Conservation (phyloP, 2,329 filamentous ascomycete genomes). For the Beauveria pseudobassiana region DNA sequence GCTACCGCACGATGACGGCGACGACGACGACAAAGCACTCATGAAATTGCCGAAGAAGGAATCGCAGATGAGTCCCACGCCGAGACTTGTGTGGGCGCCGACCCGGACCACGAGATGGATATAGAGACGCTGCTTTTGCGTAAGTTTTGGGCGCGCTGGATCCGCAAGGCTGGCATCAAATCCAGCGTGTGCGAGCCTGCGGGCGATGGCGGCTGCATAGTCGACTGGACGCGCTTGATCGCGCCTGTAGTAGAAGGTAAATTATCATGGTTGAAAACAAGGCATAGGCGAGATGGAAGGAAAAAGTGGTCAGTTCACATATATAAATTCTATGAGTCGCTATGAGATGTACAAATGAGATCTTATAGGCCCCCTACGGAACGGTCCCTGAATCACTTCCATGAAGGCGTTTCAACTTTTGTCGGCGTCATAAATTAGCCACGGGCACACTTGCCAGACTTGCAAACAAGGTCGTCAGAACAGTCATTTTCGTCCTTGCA, state of each 20-base stretch:
- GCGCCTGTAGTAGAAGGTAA: conserved; percentile 67
- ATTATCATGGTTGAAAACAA: conserved; percentile 44
- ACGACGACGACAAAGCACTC: conserved; percentile 36
- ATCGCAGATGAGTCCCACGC: conserved; percentile 13
- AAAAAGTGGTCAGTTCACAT: background rate
- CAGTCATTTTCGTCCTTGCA: conserved; percentile 19
- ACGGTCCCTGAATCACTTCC: background rate
- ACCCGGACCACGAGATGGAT: conserved; percentile 37
- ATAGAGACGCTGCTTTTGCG: conserved; percentile 57
- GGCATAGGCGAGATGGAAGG: background rate
- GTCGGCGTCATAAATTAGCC: background rate
- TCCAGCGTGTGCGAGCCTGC: conserved; percentile 46
- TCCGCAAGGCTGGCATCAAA: conserved; percentile 56
- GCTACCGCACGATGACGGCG: conserved; percentile 26
- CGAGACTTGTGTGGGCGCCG: conserved; percentile 26
- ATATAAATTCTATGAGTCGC: background rate
- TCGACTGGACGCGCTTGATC: conserved; percentile 75
- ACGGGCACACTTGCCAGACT: conserved; percentile 15
- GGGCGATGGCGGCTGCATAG: conserved; percentile 47
- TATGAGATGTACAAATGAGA: conserved; percentile 2
- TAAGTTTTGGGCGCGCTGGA: conserved; percentile 67
- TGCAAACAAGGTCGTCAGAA: conserved; percentile 19
- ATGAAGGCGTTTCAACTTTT: background rate
- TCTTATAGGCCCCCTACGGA: background rate
- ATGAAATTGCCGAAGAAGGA: conserved; percentile 20